Percentiles rank a stretch among this genome's conserved stretches.
These are phyloP conservation scores for Massariosphaeria phaeospora DNA, from an alignment of 495 filamentous ascomycete species.

Conservation along the genomic window DNA sequence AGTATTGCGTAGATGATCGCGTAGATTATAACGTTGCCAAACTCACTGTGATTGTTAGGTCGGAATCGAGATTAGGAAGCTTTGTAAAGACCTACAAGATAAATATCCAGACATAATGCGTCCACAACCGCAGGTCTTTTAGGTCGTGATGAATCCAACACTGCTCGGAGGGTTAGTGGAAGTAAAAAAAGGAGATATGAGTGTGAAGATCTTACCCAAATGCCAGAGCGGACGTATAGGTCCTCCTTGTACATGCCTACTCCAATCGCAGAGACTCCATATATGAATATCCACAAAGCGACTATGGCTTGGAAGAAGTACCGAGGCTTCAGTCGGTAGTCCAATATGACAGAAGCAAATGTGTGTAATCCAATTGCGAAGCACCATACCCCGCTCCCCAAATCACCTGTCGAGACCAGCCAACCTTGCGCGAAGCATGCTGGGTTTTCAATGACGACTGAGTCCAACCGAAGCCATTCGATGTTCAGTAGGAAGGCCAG, in stretches of 20 bases:
- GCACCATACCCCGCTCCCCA: constrained; percentile 64
- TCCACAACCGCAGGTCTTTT: constrained; percentile 53
- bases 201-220: constrained; percentile 23
- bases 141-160: constrained; percentile 33
- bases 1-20: constrained; percentile 53
- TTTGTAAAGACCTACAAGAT: constrained; percentile 37
- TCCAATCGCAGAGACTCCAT: constrained; percentile 12
- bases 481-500: constrained; percentile 63
- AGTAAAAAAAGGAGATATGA: not conserved
- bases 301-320: constrained; percentile 21
- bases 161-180: constrained; percentile 2
- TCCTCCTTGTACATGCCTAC: constrained; percentile 15
- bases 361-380: constrained; percentile 52
- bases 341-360: constrained; percentile 44
- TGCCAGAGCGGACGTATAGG: constrained; percentile 28
- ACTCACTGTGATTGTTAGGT: constrained; percentile 40
- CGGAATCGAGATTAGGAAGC: not conserved
- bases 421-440: constrained; percentile 68
- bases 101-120: constrained; percentile 80
- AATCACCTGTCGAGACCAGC: constrained; percentile 65
- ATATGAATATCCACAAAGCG: constrained; percentile 26
- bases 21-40: constrained; percentile 64
- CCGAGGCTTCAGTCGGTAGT: constrained; percentile 21
- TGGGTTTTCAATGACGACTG: constrained; percentile 49
- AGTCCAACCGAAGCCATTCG: constrained; percentile 54